Evolutionary conservation across 306 rosid species (phyloP).

Genomic region (Cucurbita ficifolia): DNA sequence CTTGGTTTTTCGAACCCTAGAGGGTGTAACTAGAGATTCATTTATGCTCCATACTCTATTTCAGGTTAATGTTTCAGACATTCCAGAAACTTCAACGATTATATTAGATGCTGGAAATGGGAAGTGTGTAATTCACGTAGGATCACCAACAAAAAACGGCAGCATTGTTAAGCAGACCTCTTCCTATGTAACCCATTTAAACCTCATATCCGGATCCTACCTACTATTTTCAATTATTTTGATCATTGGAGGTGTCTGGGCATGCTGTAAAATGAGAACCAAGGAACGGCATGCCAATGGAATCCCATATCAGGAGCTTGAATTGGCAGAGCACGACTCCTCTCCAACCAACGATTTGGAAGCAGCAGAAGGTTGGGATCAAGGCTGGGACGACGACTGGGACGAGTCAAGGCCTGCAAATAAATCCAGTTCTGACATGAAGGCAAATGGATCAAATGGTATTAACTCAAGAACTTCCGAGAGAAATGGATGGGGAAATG

Average conservation of each 20-base stretch:
- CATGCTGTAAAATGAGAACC: slow-evolving; percentile 7
- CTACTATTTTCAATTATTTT: not conserved
- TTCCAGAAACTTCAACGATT: slow-evolving; percentile 6
- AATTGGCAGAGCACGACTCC: slow-evolving; percentile 15
- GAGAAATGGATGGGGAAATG: slow-evolving; percentile 13
- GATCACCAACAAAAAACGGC: not conserved
- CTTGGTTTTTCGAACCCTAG: not conserved
- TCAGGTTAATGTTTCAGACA: slow-evolving; percentile 13
- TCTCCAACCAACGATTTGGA: slow-evolving; percentile 10
- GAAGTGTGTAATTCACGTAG: slow-evolving; percentile 4
- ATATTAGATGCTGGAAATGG: slow-evolving; percentile 14
- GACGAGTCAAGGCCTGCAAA: not conserved
- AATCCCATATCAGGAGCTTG: slow-evolving; percentile 19
- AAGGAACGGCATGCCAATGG: slow-evolving; percentile 10
- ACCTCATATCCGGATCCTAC: slow-evolving; percentile 8
- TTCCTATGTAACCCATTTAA: not conserved
- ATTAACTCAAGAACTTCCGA: slow-evolving; percentile 8
- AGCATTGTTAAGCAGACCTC: slow-evolving; percentile 8
- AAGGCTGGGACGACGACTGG: slow-evolving; percentile 22
- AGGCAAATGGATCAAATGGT: slow-evolving; percentile 11
- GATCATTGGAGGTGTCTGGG: slow-evolving; percentile 15
- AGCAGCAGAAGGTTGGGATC: slow-evolving; percentile 22
- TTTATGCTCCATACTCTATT: not conserved
- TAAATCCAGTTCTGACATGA: not conserved
- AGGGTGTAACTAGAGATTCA: not conserved